Percentiles rank a stretch among this genome's conserved stretches.
These are phyloP conservation scores for Casuarina equisetifolia DNA, from an alignment of 306 rosid genomes.

Conservation along the genomic window DNA sequence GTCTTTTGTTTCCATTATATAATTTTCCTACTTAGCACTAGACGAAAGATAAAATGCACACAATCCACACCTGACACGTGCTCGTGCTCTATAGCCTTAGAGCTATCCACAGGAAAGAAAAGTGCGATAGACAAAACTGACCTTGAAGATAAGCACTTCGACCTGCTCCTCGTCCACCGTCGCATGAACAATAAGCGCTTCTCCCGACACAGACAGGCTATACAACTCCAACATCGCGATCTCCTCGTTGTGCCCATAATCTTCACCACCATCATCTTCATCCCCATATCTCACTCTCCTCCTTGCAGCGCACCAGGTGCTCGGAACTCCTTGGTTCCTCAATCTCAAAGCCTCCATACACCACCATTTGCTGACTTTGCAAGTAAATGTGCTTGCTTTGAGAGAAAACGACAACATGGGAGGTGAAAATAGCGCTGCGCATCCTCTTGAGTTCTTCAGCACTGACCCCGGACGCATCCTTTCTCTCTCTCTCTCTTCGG, in stretches of 20 bases:
- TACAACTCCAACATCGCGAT: conserved; percentile 64
- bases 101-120: background rate
- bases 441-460: conserved; percentile 15
- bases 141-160: conserved; percentile 85
- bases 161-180: conserved; percentile 56
- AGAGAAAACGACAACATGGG: conserved; percentile 27
- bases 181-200: conserved; percentile 75
- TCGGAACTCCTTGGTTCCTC: conserved; percentile 18
- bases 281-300: conserved; percentile 56
- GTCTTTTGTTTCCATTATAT: too few relatives aligned
- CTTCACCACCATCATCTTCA: conserved; percentile 41
- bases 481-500: background rate
- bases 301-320: conserved; percentile 42
- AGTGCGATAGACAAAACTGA: conserved; percentile 4
- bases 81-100: background rate
- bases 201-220: conserved; percentile 59
- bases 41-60: too few relatives aligned
- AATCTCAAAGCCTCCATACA: conserved; percentile 12
- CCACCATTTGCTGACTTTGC: conserved; percentile 14
- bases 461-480: background rate
- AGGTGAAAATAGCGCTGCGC: conserved; percentile 22
- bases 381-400: background rate
- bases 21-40: too few relatives aligned
- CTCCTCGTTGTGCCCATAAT: conserved; percentile 59
- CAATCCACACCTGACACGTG: too few relatives aligned